A percentile compares a stretch with the other conserved stretches of the same genome.
These are phyloP conservation scores for Cyclotella sp. DNA, from an alignment of 108 stramenopile species.

Conservation along the genomic window DNA sequence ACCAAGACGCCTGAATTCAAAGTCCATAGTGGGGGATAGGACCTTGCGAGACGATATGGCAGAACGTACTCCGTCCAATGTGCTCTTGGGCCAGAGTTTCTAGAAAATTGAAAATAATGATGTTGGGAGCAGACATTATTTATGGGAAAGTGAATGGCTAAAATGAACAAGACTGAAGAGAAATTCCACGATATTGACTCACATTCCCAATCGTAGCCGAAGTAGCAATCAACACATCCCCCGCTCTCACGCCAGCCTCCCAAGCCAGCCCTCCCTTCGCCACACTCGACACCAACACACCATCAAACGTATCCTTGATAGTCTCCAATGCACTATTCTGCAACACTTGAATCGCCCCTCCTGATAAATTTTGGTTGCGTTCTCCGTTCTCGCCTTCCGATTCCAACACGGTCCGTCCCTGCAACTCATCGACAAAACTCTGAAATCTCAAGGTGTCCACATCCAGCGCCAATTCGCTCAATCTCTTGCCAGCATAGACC, in stretches of 20 bases:
- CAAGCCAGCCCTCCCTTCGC: slow-evolving; percentile 61
- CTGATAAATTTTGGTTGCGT: neutral
- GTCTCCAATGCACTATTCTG: slow-evolving; percentile 50
- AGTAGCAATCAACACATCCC: slow-evolving; percentile 67
- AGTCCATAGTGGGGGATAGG: slow-evolving; percentile 46
- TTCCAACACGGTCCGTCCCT: slow-evolving; percentile 36
- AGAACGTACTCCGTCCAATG: slow-evolving; percentile 80
- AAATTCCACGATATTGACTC: slow-evolving; percentile 3
- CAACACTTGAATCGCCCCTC: slow-evolving; percentile 48
- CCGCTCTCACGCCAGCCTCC: slow-evolving; percentile 73
- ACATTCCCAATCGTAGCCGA: slow-evolving; percentile 76
- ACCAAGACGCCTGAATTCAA: slow-evolving; percentile 65
- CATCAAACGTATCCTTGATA: slow-evolving; percentile 55
- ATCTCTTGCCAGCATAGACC: slow-evolving; percentile 56
- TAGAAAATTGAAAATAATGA: neutral
- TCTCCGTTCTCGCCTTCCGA: slow-evolving; percentile 7
- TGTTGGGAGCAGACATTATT: neutral
- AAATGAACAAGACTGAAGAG: neutral
- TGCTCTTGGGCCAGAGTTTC: slow-evolving; percentile 82
- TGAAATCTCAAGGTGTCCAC: slow-evolving; percentile 66
- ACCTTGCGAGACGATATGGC: slow-evolving; percentile 73
- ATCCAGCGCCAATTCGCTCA: slow-evolving; percentile 62
- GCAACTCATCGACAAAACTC: slow-evolving; percentile 53
- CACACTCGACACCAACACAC: slow-evolving; percentile 74
- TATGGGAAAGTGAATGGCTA: neutral